These are phyloP conservation scores for Ceratocystis huliohia DNA, from an alignment of 2,329 filamentous ascomycete genomes.

Conservation along the genomic window DNA sequence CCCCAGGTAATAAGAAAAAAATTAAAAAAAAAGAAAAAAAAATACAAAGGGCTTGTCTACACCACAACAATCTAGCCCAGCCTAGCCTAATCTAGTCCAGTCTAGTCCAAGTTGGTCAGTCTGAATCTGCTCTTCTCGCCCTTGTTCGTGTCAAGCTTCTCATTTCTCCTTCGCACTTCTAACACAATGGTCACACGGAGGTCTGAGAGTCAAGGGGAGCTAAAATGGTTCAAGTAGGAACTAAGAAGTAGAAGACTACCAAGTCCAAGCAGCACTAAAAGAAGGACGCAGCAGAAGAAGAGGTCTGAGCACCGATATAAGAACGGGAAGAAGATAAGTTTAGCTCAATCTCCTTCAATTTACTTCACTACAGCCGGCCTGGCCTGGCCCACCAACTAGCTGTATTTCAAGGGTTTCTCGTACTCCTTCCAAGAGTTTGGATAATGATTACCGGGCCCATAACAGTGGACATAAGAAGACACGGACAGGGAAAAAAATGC, in stretches of 20 bases:
- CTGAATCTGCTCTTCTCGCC: no score
- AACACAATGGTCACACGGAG: neutral
- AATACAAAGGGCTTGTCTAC: neutral
- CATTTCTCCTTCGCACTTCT: neutral
- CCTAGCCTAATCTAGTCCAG: no score
- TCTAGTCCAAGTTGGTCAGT: no score
- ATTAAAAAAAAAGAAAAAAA: neutral
- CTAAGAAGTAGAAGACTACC: neutral
- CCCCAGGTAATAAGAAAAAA: neutral
- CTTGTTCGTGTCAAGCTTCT: no score
- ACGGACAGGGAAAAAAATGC: neutral
- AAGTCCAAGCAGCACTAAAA: neutral
- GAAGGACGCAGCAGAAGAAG: neutral
- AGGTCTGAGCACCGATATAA: neutral
- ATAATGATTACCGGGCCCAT: slow-evolving; percentile 1
- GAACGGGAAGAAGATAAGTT: neutral
- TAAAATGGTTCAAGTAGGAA: neutral
- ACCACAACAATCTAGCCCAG: no score
- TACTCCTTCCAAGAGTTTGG: neutral
- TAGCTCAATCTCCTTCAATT: neutral
- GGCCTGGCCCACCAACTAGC: no score
- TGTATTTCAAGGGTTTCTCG: neutral
- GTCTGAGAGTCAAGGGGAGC: neutral
- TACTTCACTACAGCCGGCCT: neutral
- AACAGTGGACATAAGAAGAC: neutral